phyloP scores from a whole-genome alignment of 768 basidiomycete genomes.

The Gyrodon lividus region DNA sequence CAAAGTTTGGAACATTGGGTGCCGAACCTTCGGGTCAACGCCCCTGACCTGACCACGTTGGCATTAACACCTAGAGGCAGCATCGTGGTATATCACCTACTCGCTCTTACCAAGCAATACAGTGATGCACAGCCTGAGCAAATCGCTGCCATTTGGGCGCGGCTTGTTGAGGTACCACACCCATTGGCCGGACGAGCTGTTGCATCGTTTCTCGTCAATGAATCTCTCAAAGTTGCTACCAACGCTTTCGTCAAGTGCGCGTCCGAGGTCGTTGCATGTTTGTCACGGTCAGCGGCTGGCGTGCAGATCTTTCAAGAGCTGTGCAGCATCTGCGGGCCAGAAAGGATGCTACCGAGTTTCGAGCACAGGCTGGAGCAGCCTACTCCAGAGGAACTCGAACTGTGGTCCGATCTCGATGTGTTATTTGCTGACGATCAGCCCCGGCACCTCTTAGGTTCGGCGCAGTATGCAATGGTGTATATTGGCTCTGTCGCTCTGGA shows the following conservation, averaged over 20 bases:
- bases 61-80: conserved; percentile 47
- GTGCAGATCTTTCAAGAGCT: conserved; percentile 76
- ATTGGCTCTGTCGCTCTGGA: conserved; percentile 74
- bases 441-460: conserved; percentile 68
- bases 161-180: conserved; percentile 69
- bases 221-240: conserved; percentile 82
- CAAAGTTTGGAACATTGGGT: conserved; percentile 86
- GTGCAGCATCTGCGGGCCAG: conserved; percentile 82
- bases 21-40: conserved; percentile 56
- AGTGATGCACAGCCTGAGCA: conserved; percentile 76
- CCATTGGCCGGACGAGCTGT: conserved; percentile 77
- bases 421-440: conserved; percentile 70
- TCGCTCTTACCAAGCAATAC: conserved; percentile 79
- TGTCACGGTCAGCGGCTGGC: conserved; percentile 76
- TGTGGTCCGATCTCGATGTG: conserved; percentile 79
- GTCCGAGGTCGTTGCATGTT: conserved; percentile 76
- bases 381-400: conserved; percentile 63
- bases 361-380: conserved; percentile 67
- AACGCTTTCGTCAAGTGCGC: conserved; percentile 76
- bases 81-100: conserved; percentile 72
- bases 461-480: conserved; percentile 88
- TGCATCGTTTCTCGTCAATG: conserved; percentile 81
- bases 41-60: conserved; percentile 43
- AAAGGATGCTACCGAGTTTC: conserved; percentile 75
- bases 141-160: conserved; percentile 74